These are phyloP conservation scores for Parathielavia hyrcaniae DNA, from an alignment of 495 filamentous ascomycete species.

Conservation along the genomic window DNA sequence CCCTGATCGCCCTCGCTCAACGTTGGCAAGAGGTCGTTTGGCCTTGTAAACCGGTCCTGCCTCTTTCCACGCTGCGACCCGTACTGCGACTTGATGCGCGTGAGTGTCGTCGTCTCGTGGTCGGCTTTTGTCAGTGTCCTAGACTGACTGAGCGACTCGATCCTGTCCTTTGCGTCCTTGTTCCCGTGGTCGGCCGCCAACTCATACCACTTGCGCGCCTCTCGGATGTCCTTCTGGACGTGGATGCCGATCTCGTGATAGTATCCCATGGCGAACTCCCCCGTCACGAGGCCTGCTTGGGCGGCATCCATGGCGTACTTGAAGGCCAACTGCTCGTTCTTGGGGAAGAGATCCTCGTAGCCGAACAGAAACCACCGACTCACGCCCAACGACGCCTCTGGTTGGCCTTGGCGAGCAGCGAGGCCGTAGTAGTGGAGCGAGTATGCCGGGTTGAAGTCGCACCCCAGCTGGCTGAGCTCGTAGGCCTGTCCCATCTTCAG, in stretches of 20 bases:
- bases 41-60: slow-evolving; percentile 56
- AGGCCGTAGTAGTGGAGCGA: slow-evolving; percentile 95
- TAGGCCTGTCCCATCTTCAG: slow-evolving; percentile 96
- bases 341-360: slow-evolving; percentile 81
- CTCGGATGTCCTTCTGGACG: slow-evolving; percentile 69
- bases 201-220: slow-evolving; percentile 85
- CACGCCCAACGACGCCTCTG: slow-evolving; percentile 91
- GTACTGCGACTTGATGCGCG: slow-evolving; percentile 85
- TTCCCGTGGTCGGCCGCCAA: slow-evolving; percentile 88
- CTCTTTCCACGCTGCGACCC: slow-evolving; percentile 73
- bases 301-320: slow-evolving; percentile 85
- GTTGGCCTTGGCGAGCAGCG: slow-evolving; percentile 77
- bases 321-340: slow-evolving; percentile 91
- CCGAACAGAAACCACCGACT: slow-evolving; percentile 99
- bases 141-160: slow-evolving; percentile 79
- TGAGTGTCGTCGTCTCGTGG: slow-evolving; percentile 85
- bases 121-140: slow-evolving; percentile 84
- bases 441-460: slow-evolving; percentile 87
- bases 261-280: slow-evolving; percentile 95
- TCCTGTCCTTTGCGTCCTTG: slow-evolving; percentile 72
- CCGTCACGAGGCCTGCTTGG: slow-evolving; percentile 70
- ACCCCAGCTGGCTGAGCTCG: slow-evolving; percentile 85
- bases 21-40: slow-evolving; percentile 46
- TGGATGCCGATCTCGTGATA: slow-evolving; percentile 95
- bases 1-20: slow-evolving; percentile 33